Evolutionary conservation across 2,329 filamentous ascomycete genomes (phyloP).

Genomic region (Truncatella angustata): DNA sequence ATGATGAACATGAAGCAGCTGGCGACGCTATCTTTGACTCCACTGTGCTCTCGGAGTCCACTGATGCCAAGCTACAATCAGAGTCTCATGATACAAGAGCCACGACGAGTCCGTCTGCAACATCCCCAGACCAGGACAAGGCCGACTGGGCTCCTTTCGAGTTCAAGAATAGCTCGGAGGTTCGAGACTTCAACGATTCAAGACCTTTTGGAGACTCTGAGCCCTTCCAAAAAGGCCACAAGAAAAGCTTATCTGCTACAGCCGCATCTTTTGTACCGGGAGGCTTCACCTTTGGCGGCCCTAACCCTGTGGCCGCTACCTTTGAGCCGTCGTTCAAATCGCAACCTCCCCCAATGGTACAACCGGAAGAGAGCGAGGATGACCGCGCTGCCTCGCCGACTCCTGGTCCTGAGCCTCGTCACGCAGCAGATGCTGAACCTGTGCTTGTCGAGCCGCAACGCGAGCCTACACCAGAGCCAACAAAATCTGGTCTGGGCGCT

Average conservation of each 20-base stretch:
- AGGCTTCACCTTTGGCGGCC: conserved; percentile 29
- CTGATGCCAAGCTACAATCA: conserved; percentile 42
- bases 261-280: conserved; percentile 66
- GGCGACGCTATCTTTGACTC: conserved; percentile 55
- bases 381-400: conserved; percentile 32
- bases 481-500: conserved; percentile 22
- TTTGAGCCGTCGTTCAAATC: conserved; percentile 27
- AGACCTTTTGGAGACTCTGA: conserved; percentile 45
- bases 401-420: conserved; percentile 26
- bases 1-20: conserved; percentile 32
- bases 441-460: conserved; percentile 6
- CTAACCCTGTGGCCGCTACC: conserved; percentile 24
- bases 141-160: conserved; percentile 61
- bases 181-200: conserved; percentile 51
- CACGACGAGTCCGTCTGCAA: conserved; percentile 51
- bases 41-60: conserved; percentile 49
- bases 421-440: conserved; percentile 14
- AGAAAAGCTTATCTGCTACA: conserved; percentile 65
- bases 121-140: conserved; percentile 48
- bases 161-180: conserved; percentile 48
- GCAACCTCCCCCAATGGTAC: conserved; percentile 20
- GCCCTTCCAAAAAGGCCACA: conserved; percentile 42
- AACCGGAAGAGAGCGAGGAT: conserved; percentile 25
- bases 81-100: conserved; percentile 38
- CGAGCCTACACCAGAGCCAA: conserved; percentile 18